These are phyloP conservation scores for Phellinidium pouzarii DNA, from an alignment of 1,284 basidiomycete genomes.

Conservation along the genomic window DNA sequence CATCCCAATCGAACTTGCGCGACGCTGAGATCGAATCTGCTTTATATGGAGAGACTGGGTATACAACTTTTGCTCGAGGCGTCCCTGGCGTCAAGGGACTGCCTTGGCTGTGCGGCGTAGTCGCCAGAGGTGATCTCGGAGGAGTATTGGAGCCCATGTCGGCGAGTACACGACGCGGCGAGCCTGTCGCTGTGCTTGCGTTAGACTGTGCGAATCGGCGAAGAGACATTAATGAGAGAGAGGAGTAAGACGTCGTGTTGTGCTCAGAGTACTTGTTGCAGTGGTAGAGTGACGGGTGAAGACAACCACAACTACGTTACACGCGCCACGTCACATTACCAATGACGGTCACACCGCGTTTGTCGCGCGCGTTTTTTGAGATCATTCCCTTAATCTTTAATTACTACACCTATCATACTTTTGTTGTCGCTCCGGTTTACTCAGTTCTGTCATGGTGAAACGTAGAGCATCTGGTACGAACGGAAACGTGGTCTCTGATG, in stretches of 20 bases:
- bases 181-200: neutral
- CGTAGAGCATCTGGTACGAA: slow-evolving; percentile 11
- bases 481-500: slow-evolving; percentile 10
- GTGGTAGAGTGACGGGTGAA: neutral
- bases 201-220: slow-evolving; percentile 1
- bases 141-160: slow-evolving; percentile 11
- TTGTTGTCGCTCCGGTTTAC: no score
- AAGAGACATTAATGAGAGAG: slow-evolving; percentile 2
- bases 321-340: neutral
- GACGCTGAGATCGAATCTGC: slow-evolving; percentile 64
- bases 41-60: slow-evolving; percentile 11
- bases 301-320: neutral
- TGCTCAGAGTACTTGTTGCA: neutral
- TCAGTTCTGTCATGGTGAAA: slow-evolving; percentile 20
- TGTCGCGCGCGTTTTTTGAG: neutral
- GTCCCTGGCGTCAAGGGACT: slow-evolving; percentile 4
- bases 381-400: neutral
- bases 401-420: no score
- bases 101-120: slow-evolving; percentile 1
- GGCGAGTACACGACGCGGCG: slow-evolving; percentile 7
- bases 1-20: slow-evolving; percentile 76
- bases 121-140: slow-evolving; percentile 9
- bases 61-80: slow-evolving; percentile 9
- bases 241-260: neutral
- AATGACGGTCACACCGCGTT: neutral